Percentiles rank a stretch among this genome's conserved stretches.
Evolutionary conservation across 495 filamentous ascomycete species (phyloP).

Genomic region (Daldinia concentrica): DNA sequence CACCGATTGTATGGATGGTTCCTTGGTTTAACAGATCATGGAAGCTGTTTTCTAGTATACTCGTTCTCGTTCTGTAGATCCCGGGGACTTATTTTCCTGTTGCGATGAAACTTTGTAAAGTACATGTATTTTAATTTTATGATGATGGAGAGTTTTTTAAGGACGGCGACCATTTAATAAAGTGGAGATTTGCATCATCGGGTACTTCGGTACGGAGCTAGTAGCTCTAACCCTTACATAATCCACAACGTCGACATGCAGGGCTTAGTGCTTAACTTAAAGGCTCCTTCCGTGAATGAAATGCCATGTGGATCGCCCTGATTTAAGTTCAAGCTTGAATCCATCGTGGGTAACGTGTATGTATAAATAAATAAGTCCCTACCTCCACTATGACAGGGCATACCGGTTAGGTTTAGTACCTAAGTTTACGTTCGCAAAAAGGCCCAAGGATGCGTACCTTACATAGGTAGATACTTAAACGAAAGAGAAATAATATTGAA

Average conservation of each 20-base stretch:
- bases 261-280: slow-evolving; percentile 43
- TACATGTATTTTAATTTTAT: background rate
- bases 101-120: background rate
- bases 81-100: background rate
- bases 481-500: slow-evolving; percentile 21
- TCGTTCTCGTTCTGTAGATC: slow-evolving; percentile 2
- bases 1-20: slow-evolving; percentile 36
- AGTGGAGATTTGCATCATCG: slow-evolving; percentile 6
- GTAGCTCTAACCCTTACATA: slow-evolving; percentile 14
- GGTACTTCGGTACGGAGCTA: slow-evolving; percentile 1
- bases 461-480: too few species aligned
- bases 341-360: slow-evolving; percentile 27
- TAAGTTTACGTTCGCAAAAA: slow-evolving; percentile 3
- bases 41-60: slow-evolving; percentile 6
- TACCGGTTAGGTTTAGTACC: slow-evolving; percentile 1
- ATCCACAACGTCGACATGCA: slow-evolving; percentile 27
- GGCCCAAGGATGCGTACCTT: background rate
- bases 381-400: slow-evolving; percentile 3
- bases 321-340: slow-evolving; percentile 42
- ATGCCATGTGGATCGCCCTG: slow-evolving; percentile 38
- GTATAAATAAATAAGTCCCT: slow-evolving; percentile 27
- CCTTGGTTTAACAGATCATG: slow-evolving; percentile 21
- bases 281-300: slow-evolving; percentile 40
- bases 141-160: background rate
- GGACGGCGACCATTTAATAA: background rate